phyloP scores from a whole-genome alignment of 148 eudicot species.

The Polygonum aviculare region DNA sequence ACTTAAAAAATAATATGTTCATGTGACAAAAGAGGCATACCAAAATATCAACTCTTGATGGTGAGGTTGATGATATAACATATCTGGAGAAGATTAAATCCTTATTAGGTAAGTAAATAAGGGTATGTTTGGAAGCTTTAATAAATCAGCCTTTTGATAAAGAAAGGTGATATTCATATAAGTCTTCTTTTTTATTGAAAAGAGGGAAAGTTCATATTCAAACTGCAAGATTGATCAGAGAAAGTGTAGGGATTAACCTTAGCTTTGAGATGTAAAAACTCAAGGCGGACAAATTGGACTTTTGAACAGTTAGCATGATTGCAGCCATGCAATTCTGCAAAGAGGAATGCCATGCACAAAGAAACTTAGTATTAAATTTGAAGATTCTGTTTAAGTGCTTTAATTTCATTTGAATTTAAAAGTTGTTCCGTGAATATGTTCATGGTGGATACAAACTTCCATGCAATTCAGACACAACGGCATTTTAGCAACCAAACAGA shows the following conservation, averaged over 20 bases:
- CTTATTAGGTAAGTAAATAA: background rate
- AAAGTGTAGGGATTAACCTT: slow-evolving; percentile 29
- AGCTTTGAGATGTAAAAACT: slow-evolving; percentile 55
- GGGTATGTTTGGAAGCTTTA: background rate
- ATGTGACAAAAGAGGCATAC: slow-evolving; percentile 20
- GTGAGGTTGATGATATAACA: slow-evolving; percentile 60
- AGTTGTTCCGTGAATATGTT: background rate
- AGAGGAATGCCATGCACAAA: slow-evolving; percentile 11
- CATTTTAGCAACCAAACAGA: background rate
- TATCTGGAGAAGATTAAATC: slow-evolving; percentile 38
- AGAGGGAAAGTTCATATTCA: background rate
- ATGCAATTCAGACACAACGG: background rate
- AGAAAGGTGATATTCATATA: background rate
- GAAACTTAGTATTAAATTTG: background rate
- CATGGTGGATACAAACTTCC: background rate
- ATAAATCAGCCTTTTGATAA: too few relatives aligned
- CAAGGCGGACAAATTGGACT: slow-evolving; percentile 59
- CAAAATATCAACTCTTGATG: slow-evolving; percentile 72
- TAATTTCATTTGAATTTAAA: background rate
- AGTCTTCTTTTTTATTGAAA: background rate
- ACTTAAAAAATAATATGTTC: background rate
- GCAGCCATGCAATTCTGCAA: slow-evolving; percentile 78
- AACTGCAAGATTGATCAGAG: background rate
- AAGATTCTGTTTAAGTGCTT: background rate
- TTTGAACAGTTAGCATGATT: slow-evolving; percentile 89